Percentiles rank a stretch among this genome's conserved stretches.
Evolutionary conservation across 2,329 filamentous ascomycete species (phyloP).

Genomic region (Pseudophaeomoniella oleicola): DNA sequence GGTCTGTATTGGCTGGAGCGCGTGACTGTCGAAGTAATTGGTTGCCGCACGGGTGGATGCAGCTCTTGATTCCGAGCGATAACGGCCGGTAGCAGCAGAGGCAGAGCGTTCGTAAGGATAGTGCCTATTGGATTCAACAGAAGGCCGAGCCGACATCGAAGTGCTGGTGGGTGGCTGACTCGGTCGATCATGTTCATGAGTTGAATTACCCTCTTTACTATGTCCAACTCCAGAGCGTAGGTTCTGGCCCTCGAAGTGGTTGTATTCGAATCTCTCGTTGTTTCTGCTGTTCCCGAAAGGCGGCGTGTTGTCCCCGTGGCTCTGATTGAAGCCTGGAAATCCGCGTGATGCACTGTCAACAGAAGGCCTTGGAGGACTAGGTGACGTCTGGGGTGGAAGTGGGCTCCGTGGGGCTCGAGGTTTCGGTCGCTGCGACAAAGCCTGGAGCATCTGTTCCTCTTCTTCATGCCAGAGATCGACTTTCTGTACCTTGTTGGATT

Average conservation of each 20-base stretch:
- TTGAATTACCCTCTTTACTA: too few relatives aligned
- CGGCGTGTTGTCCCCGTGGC: too few relatives aligned
- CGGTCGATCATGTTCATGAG: too few relatives aligned
- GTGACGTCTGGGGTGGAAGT: neutral
- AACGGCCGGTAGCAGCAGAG: slow-evolving; percentile 24
- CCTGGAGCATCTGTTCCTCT: slow-evolving; percentile 16
- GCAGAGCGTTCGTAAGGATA: slow-evolving; percentile 19
- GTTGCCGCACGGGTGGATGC: slow-evolving; percentile 16
- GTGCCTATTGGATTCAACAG: slow-evolving; percentile 18
- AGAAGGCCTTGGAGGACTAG: neutral
- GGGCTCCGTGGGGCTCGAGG: slow-evolving; percentile 21
- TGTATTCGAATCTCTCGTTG: too few relatives aligned
- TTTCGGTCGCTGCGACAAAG: slow-evolving; percentile 20
- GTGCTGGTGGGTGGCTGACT: too few relatives aligned
- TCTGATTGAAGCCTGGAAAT: too few relatives aligned
- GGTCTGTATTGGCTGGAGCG: slow-evolving; percentile 14
- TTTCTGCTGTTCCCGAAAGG: too few relatives aligned
- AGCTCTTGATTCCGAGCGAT: too few relatives aligned
- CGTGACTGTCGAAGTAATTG: slow-evolving; percentile 20
- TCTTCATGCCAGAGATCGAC: slow-evolving; percentile 24
- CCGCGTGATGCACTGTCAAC: too few relatives aligned
- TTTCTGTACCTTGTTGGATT: slow-evolving; percentile 19
- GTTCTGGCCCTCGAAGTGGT: too few relatives aligned
- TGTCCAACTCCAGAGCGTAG: too few relatives aligned
- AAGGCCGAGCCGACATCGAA: too few relatives aligned